A percentile compares a stretch with the other conserved stretches of the same genome.
These are phyloP conservation scores for Endotrypanum monterogeii DNA, from an alignment of 208 protist species.

Conservation along the genomic window DNA sequence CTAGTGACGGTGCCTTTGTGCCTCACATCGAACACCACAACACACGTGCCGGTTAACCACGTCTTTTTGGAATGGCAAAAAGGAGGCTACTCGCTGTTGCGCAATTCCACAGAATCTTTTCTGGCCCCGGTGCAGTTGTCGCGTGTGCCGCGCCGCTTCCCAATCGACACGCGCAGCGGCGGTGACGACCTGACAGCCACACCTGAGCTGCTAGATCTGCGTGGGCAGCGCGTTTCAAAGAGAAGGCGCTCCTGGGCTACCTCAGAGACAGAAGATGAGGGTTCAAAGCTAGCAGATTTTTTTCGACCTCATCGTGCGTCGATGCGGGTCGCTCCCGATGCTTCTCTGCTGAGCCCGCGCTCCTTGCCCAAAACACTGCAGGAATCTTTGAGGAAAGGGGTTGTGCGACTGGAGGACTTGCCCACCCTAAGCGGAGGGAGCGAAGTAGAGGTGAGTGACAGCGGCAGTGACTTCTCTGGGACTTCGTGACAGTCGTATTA, in stretches of 20 bases:
- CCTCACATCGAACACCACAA: constrained; percentile 1
- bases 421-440: constrained; percentile 7
- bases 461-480: constrained; percentile 1
- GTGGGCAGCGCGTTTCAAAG: background rate
- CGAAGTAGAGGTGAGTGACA: constrained; percentile 6
- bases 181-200: background rate
- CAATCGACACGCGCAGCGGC: constrained; percentile 24
- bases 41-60: constrained; percentile 2
- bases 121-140: constrained; percentile 42
- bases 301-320: background rate
- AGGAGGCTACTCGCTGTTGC: constrained; percentile 67
- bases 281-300: constrained; percentile 6
- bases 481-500: no score
- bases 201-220: constrained; percentile 24
- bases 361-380: constrained; percentile 23
- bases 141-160: constrained; percentile 32
- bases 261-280: constrained; percentile 4
- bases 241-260: background rate
- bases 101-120: constrained; percentile 48
- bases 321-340: constrained; percentile 3
- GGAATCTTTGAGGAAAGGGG: constrained; percentile 22
- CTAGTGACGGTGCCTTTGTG: constrained; percentile 30
- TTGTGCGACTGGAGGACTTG: constrained; percentile 29
- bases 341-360: constrained; percentile 25
- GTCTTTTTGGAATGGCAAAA: constrained; percentile 71